A percentile compares a stretch with the other conserved stretches of the same genome.
phyloP scores from a whole-genome alignment of 108 stramenopile genomes.

The Nitzschia sp. region DNA sequence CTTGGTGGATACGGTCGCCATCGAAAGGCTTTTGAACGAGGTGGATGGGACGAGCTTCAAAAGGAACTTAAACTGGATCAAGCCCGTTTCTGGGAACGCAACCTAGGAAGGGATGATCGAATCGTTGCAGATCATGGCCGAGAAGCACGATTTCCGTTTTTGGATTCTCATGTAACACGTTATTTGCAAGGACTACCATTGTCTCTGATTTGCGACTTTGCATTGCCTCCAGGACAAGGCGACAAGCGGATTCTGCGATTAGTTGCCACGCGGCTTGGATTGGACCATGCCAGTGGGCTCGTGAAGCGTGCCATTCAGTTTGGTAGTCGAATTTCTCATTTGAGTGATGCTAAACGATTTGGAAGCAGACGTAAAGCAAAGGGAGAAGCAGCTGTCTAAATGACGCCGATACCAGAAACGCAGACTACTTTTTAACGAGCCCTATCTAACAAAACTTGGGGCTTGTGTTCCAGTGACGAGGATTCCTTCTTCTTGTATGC shows the following conservation, averaged over 20 bases:
- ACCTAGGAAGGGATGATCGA: slow-evolving; percentile 96
- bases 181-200: slow-evolving; percentile 55
- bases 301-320: slow-evolving; percentile 97
- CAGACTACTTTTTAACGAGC: no score
- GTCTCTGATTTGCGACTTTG: slow-evolving; percentile 60
- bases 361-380: slow-evolving; percentile 84
- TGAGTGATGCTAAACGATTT: slow-evolving; percentile 77
- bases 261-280: slow-evolving; percentile 58
- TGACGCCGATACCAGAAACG: no score
- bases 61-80: slow-evolving; percentile 86
- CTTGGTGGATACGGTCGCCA: slow-evolving; percentile 97
- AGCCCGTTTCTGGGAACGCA: slow-evolving; percentile 92
- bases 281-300: slow-evolving; percentile 41
- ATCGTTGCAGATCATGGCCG: slow-evolving; percentile 85
- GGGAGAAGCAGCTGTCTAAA: slow-evolving; percentile 38
- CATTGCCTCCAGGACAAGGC: slow-evolving; percentile 71
- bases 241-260: slow-evolving; percentile 87
- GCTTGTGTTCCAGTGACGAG: no score
- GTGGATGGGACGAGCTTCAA: slow-evolving; percentile 66
- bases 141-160: slow-evolving; percentile 93
- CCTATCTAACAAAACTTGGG: no score
- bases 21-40: slow-evolving; percentile 76
- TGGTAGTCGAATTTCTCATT: slow-evolving; percentile 89
- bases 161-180: slow-evolving; percentile 88
- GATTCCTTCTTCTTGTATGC: no score